Evolutionary conservation across 768 basidiomycete species (phyloP).

Genomic region (Boletus rufocinnamomeus): DNA sequence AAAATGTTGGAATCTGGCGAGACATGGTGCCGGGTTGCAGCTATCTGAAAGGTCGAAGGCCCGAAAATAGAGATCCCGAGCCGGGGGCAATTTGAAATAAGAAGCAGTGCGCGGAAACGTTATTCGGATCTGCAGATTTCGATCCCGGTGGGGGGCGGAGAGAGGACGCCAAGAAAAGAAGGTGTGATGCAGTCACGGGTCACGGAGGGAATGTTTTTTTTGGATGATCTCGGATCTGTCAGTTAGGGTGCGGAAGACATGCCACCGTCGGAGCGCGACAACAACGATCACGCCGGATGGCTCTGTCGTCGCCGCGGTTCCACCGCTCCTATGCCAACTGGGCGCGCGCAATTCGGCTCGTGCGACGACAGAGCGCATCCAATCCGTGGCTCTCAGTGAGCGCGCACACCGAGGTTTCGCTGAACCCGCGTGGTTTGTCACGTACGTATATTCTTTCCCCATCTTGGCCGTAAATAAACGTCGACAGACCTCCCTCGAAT

Average conservation of each 20-base stretch:
- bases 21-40: neutral
- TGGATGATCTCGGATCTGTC: neutral
- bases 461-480: conserved; percentile 32
- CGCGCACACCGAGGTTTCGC: conserved; percentile 10
- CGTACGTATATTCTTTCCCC: conserved; percentile 24
- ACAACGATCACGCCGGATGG: neutral
- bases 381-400: neutral
- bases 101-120: conserved; percentile 30
- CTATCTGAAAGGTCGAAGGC: neutral
- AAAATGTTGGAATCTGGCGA: neutral
- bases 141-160: conserved; percentile 11
- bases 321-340: conserved; percentile 14
- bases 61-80: conserved; percentile 14
- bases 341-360: neutral
- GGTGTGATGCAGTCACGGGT: conserved; percentile 19
- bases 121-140: conserved; percentile 38
- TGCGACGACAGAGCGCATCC: conserved; percentile 1
- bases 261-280: neutral
- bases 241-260: neutral
- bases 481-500: conserved; percentile 26
- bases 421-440: conserved; percentile 21
- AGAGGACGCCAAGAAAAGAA: conserved; percentile 15
- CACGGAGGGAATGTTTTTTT: conserved; percentile 19
- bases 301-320: conserved; percentile 4
- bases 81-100: conserved; percentile 32